A percentile compares a stretch with the other conserved stretches of the same genome.
Conservation (phyloP, 2,329 filamentous ascomycete genomes). For the Sordariomycetes sp. region DNA sequence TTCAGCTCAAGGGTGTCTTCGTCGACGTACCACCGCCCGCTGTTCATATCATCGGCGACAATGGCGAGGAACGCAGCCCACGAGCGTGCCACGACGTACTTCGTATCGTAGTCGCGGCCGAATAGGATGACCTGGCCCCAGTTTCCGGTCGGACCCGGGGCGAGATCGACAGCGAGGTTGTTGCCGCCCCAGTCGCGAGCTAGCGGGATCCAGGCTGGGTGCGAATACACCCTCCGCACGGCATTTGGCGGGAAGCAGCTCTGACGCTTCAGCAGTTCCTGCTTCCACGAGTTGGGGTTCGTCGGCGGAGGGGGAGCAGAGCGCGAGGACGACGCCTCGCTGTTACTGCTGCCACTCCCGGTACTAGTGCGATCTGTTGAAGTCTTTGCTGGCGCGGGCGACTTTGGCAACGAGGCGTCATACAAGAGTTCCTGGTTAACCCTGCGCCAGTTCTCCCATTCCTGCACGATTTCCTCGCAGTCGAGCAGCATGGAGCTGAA, state of each 20-base stretch:
- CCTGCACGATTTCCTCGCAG: constrained; percentile 95
- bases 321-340: constrained; percentile 59
- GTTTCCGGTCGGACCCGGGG: constrained; percentile 76
- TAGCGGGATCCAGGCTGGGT: constrained; percentile 90
- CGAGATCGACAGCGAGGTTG: constrained; percentile 87
- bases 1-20: constrained; percentile 89
- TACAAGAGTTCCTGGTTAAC: constrained; percentile 85
- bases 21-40: constrained; percentile 83
- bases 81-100: constrained; percentile 89
- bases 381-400: constrained; percentile 38
- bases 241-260: constrained; percentile 78
- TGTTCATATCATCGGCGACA: constrained; percentile 82
- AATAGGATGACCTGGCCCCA: constrained; percentile 98
- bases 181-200: constrained; percentile 98
- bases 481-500: constrained; percentile 94
- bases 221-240: constrained; percentile 86
- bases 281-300: constrained; percentile 55
- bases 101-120: constrained; percentile 95
- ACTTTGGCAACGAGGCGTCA: constrained; percentile 25
- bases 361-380: constrained; percentile 48
- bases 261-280: constrained; percentile 75
- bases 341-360: constrained; percentile 50
- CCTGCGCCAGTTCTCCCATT: constrained; percentile 92
- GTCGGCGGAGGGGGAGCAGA: constrained; percentile 17
- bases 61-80: constrained; percentile 82